Percentiles rank a stretch among this genome's conserved stretches.
Conservation (phyloP, 2,329 filamentous ascomycete genomes). For the Leptoxyphium fumago region DNA sequence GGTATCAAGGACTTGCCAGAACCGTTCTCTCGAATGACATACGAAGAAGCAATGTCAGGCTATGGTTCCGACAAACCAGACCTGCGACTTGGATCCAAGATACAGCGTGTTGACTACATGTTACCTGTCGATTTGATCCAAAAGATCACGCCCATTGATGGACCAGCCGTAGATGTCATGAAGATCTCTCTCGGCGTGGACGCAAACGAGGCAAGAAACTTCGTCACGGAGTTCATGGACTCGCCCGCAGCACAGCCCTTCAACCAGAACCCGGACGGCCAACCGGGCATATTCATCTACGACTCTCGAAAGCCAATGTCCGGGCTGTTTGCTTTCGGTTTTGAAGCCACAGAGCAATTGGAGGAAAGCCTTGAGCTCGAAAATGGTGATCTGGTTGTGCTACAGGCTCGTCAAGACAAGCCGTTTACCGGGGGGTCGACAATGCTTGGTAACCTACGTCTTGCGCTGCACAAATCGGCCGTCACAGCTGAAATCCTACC, state of each 20-base stretch:
- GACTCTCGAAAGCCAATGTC: constrained; percentile 59
- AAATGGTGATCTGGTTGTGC: constrained; percentile 63
- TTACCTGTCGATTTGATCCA: constrained; percentile 49
- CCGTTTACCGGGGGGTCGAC: constrained; percentile 60
- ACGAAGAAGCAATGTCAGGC: constrained; percentile 59
- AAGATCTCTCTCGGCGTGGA: constrained; percentile 46
- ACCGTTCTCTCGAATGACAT: constrained; percentile 48
- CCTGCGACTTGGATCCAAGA: constrained; percentile 57
- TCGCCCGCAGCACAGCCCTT: constrained; percentile 43
- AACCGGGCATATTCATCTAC: constrained; percentile 63
- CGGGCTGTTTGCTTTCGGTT: constrained; percentile 65
- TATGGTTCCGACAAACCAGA: constrained; percentile 94
- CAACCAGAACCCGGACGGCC: constrained; percentile 56
- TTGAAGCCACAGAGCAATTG: constrained; percentile 48
- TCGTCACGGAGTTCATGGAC: constrained; percentile 59
- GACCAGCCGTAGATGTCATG: constrained; percentile 62
- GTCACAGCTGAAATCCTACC: constrained; percentile 46
- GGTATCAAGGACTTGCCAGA: constrained; percentile 25
- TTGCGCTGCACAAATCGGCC: constrained; percentile 52
- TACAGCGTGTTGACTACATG: constrained; percentile 49
- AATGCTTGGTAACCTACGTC: constrained; percentile 55
- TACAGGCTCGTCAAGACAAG: constrained; percentile 59
- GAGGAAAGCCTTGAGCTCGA: constrained; percentile 40
- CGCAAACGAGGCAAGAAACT: constrained; percentile 40
- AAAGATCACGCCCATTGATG: constrained; percentile 56